Evolutionary conservation across 2,329 filamentous ascomycete species (phyloP).

Genomic region (Diaporthe sp.): DNA sequence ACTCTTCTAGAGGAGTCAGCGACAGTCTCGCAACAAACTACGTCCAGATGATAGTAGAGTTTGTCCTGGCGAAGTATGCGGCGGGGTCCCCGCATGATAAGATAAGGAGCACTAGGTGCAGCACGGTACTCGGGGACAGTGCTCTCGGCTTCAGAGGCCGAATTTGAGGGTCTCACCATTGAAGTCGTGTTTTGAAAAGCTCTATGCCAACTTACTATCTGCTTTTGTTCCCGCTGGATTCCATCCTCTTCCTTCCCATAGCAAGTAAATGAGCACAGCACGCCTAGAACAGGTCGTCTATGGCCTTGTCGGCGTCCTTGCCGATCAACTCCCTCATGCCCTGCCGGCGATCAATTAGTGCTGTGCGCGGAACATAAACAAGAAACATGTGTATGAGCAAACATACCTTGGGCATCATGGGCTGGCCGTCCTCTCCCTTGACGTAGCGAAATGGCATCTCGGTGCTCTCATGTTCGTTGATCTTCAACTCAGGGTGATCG

Average conservation of each 20-base stretch:
- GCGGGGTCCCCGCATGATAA: constrained; percentile 33
- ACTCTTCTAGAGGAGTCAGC: not conserved
- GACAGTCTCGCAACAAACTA: not conserved
- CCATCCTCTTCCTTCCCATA: not conserved
- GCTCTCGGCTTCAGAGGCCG: not conserved
- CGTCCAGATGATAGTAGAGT: not conserved
- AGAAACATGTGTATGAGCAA: not conserved
- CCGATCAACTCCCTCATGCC: constrained; percentile 96
- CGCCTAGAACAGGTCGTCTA: constrained; percentile 81
- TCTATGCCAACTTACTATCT: constrained; percentile 5
- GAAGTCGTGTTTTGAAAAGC: not conserved
- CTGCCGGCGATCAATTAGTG: constrained; percentile 57
- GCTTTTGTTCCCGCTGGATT: not conserved
- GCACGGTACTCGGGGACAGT: not conserved
- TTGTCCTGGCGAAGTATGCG: not conserved
- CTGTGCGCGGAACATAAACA: not conserved
- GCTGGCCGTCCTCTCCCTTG: constrained; percentile 75
- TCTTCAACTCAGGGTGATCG: constrained; percentile 88
- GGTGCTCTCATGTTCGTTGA: constrained; percentile 92
- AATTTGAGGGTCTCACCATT: constrained; percentile 15
- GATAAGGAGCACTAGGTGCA: constrained; percentile 17
- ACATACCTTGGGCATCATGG: constrained; percentile 90
- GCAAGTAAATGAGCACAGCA: not conserved
- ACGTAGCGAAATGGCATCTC: constrained; percentile 99
- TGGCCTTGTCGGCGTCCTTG: constrained; percentile 91